phyloP scores from a whole-genome alignment of 371 early-diverging fungal genomes.

The Rhizopus sp. region DNA sequence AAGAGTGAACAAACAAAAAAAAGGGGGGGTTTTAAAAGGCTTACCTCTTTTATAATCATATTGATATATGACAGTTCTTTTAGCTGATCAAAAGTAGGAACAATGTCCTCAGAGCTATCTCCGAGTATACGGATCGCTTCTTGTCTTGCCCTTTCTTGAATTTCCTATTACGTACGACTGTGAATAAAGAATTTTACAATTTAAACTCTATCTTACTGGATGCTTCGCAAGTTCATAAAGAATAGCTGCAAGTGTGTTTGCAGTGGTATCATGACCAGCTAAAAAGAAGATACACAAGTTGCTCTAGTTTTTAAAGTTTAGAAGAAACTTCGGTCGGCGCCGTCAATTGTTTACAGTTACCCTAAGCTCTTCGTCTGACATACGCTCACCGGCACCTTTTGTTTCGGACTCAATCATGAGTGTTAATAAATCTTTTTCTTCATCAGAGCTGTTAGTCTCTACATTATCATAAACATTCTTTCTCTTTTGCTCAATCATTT shows the following conservation, averaged over 20 bases:
- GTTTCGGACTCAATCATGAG: constrained; percentile 56
- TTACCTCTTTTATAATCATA: constrained; percentile 41
- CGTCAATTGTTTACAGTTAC: constrained; percentile 21
- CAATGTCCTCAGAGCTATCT: constrained; percentile 39
- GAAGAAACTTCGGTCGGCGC: too few species aligned
- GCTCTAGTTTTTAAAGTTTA: constrained; percentile 14
- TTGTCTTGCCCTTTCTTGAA: constrained; percentile 51
- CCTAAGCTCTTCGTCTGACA: constrained; percentile 42
- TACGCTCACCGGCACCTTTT: constrained; percentile 21
- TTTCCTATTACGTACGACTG: constrained; percentile 20
- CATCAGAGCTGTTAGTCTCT: constrained; percentile 18
- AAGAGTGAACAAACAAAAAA: background rate
- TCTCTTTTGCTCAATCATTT: constrained; percentile 43
- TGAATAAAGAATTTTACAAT: background rate
- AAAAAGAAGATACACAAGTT: constrained; percentile 37
- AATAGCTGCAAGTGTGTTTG: constrained; percentile 44
- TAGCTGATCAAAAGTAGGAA: constrained; percentile 49
- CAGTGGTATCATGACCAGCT: constrained; percentile 57
- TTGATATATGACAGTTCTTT: constrained; percentile 44
- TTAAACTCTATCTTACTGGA: constrained; percentile 23
- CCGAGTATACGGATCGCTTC: constrained; percentile 56
- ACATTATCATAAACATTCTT: constrained; percentile 27
- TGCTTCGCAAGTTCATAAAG: constrained; percentile 48
- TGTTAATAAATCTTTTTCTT: constrained; percentile 53
- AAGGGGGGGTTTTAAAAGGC: background rate